Evolutionary conservation across 306 rosid species (phyloP), one percentile per base, ranked within the genome.

Genomic region (Quercus variabilis): DNA sequence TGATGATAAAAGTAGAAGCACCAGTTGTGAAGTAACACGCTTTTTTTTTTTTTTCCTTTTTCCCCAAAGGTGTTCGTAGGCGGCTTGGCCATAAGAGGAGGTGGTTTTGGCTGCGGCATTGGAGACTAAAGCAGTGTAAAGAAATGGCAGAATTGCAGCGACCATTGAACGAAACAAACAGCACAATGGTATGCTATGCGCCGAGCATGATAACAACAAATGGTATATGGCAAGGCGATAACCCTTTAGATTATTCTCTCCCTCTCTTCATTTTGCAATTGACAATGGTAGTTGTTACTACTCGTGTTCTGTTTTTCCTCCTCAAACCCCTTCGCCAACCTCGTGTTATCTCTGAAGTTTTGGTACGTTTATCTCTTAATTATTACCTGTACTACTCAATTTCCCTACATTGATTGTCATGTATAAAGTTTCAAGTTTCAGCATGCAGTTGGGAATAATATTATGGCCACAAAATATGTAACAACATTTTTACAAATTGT

Each of bases 171-270:
- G 21, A 17, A 19, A 65, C 88, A 25, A 86, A 76, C 2, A 88
- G 76, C 0, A 73, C 84, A 1, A 91, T 91, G 43, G 89, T 94
- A 0, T 94, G 99, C 51, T 94, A 91, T 73, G 89, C 97, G 9
- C 99, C 99, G 3, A 87, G 90, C 28, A 90, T 92, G 99, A 86
- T 94, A 46, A 92, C 97, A 25, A 94, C 99, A 55, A 89, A 94
- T 76, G 97, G 99, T 20, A 76, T 94, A n/a, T 94, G 97, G 97
- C 97, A 91, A 80, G 99, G 99, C 6, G 97, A 94, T 54, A 94
- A 92, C 76, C 99, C 99, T 86, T 76, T 94, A 80, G 93, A 92
- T 80, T 94, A 87, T 79, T 94, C 99, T 83, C 92, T 94, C 28
- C 99, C 99, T 68, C 97, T 91, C 80, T 94, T 94, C 88, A 91